Base-by-base conservation (phyloP, 805 yeast genomes). In the Schwanniomyces sp. region DNA sequence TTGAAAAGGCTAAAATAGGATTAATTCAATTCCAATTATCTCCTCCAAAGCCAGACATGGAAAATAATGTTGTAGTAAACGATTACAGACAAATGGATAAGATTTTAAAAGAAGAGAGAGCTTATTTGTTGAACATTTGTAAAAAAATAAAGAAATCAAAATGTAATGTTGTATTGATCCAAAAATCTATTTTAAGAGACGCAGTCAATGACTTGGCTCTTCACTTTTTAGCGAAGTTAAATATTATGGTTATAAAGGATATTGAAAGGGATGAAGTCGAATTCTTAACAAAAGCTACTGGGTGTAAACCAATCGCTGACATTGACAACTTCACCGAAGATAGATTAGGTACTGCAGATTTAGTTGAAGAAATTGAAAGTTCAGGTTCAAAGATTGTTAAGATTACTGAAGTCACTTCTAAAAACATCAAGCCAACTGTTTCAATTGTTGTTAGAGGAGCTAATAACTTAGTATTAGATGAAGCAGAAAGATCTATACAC, bases 1-100 rank as follows among this genome's bases (percentile, higher is more conserved):
- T 89, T 66, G 99, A 94, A 65, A 92, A 91, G 76, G 98, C 99
- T 12, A 80, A 79, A 55, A 90, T 90, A 64, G 98, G 88, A 26
- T 80, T 88, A 62, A 81, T 88, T 62, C 99, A 91, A 75, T 94
- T 88, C 76, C 99, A 88, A 76, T 80, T 91, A 52, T 89, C 96
- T 17, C 97, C 97, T 21, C 97, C 97, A 55, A 91, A 91, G 66
- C 97, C 97, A 17, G 97, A 91, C 64, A 86, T 95, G 86, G 99
- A 94, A 74, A 94, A 94, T 69, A 92, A 91, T 64, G 92, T 94
- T 43, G 96, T 94, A 48, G 98, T 94, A 46, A 94, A 88, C 64
- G 99, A 94, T 69, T 94, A 94, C 75, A 83, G 99, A 70, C 99
- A 94, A 72, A 94, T 94, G 99, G 99, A 94, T 71, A 94, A 92